Evolutionary conservation across 2,329 filamentous ascomycete genomes (phyloP).

Genomic region (Colletotrichum filicis): DNA sequence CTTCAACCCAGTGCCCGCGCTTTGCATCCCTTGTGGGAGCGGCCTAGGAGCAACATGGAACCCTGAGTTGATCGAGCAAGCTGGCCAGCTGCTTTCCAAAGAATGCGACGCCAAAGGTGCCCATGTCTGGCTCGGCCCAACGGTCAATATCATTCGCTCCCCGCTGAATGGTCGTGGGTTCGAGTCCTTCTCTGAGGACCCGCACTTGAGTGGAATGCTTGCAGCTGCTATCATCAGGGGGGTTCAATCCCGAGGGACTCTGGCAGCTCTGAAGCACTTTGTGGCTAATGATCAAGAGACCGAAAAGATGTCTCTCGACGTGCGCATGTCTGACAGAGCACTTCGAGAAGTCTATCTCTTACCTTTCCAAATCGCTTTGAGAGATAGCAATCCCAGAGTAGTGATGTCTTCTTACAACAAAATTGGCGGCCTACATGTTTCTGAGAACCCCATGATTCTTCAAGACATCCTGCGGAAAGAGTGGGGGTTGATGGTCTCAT

Average conservation of each 20-base stretch:
- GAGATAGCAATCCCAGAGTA: constrained; percentile 62
- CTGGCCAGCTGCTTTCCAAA: constrained; percentile 61
- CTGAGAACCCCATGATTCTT: constrained; percentile 62
- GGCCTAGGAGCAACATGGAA: constrained; percentile 69
- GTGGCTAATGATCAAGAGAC: constrained; percentile 72
- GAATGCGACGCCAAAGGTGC: constrained; percentile 67
- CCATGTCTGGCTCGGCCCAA: constrained; percentile 69
- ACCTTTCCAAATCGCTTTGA: constrained; percentile 66
- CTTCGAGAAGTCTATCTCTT: constrained; percentile 68
- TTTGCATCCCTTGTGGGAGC: constrained; percentile 70
- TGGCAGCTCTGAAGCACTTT: constrained; percentile 70
- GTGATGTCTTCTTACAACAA: constrained; percentile 72
- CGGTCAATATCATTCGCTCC: constrained; percentile 70
- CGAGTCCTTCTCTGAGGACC: constrained; percentile 69
- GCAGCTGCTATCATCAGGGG: constrained; percentile 64
- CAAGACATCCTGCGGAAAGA: constrained; percentile 63
- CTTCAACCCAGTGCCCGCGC: constrained; percentile 70
- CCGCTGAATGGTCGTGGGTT: constrained; percentile 70
- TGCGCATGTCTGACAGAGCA: constrained; percentile 64
- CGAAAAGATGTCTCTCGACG: constrained; percentile 65
- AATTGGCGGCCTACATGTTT: constrained; percentile 66
- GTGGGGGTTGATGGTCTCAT: constrained; percentile 67
- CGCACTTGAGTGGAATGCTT: constrained; percentile 64
- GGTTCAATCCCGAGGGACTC: constrained; percentile 65
- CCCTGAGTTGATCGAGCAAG: constrained; percentile 59